Evolutionary conservation across 768 basidiomycete species (phyloP).

Genomic region (Boletellus ananiceps): DNA sequence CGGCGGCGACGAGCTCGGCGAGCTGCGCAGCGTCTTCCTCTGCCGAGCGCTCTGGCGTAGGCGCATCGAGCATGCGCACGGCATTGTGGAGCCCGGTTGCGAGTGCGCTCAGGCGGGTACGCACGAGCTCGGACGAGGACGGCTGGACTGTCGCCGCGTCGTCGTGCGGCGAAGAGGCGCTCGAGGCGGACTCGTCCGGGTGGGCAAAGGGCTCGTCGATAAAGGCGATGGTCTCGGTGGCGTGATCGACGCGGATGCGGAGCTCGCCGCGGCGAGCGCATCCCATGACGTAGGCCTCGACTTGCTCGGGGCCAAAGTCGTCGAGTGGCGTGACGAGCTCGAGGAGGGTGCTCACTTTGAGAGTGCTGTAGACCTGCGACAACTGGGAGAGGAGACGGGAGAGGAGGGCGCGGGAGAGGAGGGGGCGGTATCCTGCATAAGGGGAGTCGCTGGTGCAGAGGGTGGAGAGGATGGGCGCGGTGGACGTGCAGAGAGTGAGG

Average conservation of each 20-base stretch:
- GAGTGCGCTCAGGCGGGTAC: constrained; percentile 72
- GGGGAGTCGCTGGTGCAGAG: constrained; percentile 43
- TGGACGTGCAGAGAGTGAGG: constrained; percentile 70
- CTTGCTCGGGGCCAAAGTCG: constrained; percentile 57
- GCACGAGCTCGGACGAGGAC: constrained; percentile 64
- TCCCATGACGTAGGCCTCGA: constrained; percentile 91
- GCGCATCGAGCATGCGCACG: constrained; percentile 50
- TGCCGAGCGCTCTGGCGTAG: constrained; percentile 32
- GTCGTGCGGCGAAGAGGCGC: constrained; percentile 28
- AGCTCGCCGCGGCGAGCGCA: constrained; percentile 87
- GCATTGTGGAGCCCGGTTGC: constrained; percentile 71
- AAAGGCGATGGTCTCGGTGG: constrained; percentile 78
- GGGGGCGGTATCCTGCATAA: constrained; percentile 81
- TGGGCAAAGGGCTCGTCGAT: constrained; percentile 68
- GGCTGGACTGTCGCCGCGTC: constrained; percentile 58
- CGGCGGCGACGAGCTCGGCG: constrained; percentile 53
- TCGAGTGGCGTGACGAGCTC: constrained; percentile 75
- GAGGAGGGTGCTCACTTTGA: constrained; percentile 74
- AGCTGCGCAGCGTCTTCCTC: constrained; percentile 48
- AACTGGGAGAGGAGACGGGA: constrained; percentile 89
- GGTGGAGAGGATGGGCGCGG: constrained; percentile 70
- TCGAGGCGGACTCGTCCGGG: constrained; percentile 27
- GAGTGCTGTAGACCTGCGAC: constrained; percentile 85
- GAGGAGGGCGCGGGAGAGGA: constrained; percentile 86
- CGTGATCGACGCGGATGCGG: constrained; percentile 83